Evolutionary conservation across 2,329 filamentous ascomycete species (phyloP).

Genomic region (Venturia carpophila): DNA sequence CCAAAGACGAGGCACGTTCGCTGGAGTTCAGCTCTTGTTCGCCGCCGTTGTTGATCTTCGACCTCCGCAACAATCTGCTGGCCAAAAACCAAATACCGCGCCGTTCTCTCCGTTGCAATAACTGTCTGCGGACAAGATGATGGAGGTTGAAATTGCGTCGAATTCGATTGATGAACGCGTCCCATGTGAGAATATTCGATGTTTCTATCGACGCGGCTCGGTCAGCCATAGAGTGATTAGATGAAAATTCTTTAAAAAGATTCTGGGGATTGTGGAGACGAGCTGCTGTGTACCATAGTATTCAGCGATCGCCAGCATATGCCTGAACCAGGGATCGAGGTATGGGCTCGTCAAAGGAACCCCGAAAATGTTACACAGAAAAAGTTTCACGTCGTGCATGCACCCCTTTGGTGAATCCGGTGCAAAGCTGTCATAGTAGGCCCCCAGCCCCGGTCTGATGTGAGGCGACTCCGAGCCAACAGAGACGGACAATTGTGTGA

Average conservation of each 20-base stretch:
- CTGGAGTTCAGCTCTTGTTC: not conserved
- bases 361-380: not conserved
- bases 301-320: not conserved
- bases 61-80: not conserved
- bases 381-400: slow-evolving; percentile 3
- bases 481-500: not conserved
- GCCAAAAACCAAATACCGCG: not conserved
- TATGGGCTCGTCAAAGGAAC: not conserved
- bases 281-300: not conserved
- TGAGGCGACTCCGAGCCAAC: not conserved
- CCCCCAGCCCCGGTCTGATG: not conserved
- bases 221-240: slow-evolving; percentile 1
- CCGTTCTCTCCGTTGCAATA: not conserved
- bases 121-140: not conserved
- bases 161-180: not conserved
- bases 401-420: not conserved
- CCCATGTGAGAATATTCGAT: not conserved
- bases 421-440: not conserved
- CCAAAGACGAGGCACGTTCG: not conserved
- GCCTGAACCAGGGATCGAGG: not conserved
- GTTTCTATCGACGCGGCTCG: not conserved
- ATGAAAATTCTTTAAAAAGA: slow-evolving; percentile 7
- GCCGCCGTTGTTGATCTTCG: not conserved
- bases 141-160: not conserved
- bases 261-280: slow-evolving; percentile 7